These are phyloP conservation scores for Wickerhamomyces bovis DNA, from an alignment of 805 yeast genomes.

Conservation along the genomic window DNA sequence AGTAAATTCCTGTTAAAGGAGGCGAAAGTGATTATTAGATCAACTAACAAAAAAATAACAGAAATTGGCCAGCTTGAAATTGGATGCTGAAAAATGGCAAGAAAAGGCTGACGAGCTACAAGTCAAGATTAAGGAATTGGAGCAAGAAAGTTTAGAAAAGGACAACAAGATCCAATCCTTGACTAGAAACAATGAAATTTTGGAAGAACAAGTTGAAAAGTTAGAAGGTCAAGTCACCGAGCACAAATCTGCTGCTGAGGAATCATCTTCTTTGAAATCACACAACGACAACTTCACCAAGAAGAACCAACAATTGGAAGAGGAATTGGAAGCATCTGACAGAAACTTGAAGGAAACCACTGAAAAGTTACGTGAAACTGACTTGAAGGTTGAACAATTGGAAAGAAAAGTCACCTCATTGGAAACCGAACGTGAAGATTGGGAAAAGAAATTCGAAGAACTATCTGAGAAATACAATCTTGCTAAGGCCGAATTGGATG, in stretches of 20 bases:
- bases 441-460: slow-evolving; percentile 89
- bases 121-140: slow-evolving; percentile 77
- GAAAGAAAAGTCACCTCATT: slow-evolving; percentile 90
- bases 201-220: slow-evolving; percentile 76
- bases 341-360: slow-evolving; percentile 88
- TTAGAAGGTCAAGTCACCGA: slow-evolving; percentile 67
- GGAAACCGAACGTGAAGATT: slow-evolving; percentile 86
- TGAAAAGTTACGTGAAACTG: slow-evolving; percentile 90
- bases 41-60: slow-evolving; percentile 19
- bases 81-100: slow-evolving; percentile 96
- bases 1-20: neutral
- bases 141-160: slow-evolving; percentile 86
- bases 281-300: slow-evolving; percentile 87
- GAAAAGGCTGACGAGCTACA: slow-evolving; percentile 88
- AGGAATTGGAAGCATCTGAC: slow-evolving; percentile 86
- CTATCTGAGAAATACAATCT: slow-evolving; percentile 71
- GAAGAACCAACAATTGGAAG: slow-evolving; percentile 84
- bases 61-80: slow-evolving; percentile 85
- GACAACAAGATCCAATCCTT: slow-evolving; percentile 93
- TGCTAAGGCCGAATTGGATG: slow-evolving; percentile 92
- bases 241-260: slow-evolving; percentile 83
- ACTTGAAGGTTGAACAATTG: slow-evolving; percentile 91
- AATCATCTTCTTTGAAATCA: slow-evolving; percentile 80
- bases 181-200: slow-evolving; percentile 83
- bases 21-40: neutral